phyloP scores from a whole-genome alignment of 106 monocot species.

The Dioscorea zingiberensis region DNA sequence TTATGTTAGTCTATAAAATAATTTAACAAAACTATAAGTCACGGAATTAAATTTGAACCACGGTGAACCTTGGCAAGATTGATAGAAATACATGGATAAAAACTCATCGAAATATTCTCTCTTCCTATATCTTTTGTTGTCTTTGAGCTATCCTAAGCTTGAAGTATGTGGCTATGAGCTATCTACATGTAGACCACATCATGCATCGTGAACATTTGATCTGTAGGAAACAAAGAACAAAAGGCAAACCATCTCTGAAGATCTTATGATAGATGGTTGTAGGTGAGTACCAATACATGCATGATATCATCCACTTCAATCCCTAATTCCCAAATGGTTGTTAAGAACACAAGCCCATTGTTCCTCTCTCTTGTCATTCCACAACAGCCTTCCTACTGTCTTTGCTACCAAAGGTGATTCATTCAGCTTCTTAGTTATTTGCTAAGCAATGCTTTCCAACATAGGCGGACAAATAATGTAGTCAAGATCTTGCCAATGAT shows the following conservation, averaged over 20 bases:
- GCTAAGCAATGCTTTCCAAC: conserved; percentile 5
- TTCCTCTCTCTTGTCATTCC: background rate
- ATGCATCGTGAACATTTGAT: background rate
- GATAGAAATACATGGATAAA: conserved; percentile 8
- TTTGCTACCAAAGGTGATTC: conserved; percentile 31
- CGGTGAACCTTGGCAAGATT: too few species aligned
- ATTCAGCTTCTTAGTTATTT: conserved; percentile 17
- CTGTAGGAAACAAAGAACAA: conserved; percentile 24
- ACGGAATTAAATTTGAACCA: conserved; percentile 8
- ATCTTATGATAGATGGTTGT: conserved; percentile 10
- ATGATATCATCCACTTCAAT: conserved; percentile 5
- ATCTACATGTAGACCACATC: conserved; percentile 25
- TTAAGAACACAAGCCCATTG: conserved; percentile 21
- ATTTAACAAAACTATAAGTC: conserved; percentile 26
- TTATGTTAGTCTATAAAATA: too few species aligned
- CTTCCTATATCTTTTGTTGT: conserved; percentile 17
- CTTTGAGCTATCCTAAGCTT: background rate
- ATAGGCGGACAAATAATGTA: background rate
- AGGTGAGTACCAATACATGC: conserved; percentile 20
- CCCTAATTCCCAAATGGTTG: conserved; percentile 4
- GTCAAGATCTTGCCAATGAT: conserved; percentile 13
- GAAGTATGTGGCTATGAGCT: conserved; percentile 20
- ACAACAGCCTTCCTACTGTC: conserved; percentile 18
- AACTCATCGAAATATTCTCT: conserved; percentile 21
- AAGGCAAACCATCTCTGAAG: conserved; percentile 26